Base-by-base conservation (phyloP, 169 alveolate species). In the Besnoitia besnoiti region DNA sequence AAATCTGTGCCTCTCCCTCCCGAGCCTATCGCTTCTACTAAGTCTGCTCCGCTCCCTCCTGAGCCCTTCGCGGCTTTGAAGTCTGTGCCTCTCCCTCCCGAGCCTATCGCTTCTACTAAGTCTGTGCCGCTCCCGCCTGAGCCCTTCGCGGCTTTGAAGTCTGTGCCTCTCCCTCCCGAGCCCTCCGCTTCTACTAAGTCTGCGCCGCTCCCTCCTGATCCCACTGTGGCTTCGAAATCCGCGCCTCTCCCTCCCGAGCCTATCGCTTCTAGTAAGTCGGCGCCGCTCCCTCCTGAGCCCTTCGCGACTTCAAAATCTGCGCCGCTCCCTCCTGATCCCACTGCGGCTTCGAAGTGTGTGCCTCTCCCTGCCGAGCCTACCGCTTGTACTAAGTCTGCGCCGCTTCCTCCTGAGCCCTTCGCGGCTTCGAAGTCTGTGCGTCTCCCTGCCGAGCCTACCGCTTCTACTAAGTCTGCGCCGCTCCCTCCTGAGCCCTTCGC, bases 241-340 rank as follows among this genome's bases (percentile, higher is more conserved):
- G 87, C 87, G 55, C 87, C 87, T 39, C 87, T 77, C 2, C 87
- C 87, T 21, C 87, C 87, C 3, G 87, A 77, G 19, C 87, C 87
- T n/a, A 37, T n/a, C 1, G 14, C 87, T 0, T 10, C 59, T 44
- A 8, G 59, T 24, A 7, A 51, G 35, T 37, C 55, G 0, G 87
- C 87, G 3, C 87, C 87, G 1, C 87, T 77, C 2, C 87, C 87
- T 39, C 87, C 87, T 39, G 87, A 77, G 35, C 87, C 87, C 16
- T 8, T 27, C 2, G 3, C 87, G 5, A 7, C 87, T 77, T 37
- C 87, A 0, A 14, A 24, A 30, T 19, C 87, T 40, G 87, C 87
- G 2, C 87, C 87, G 3, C 55, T 77, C 2, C 87, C 87, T 21
- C 87, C 87, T 3, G 87, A 77, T 42, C 87, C 87, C 27, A 21